Base-by-base conservation (phyloP, 1,284 basidiomycete genomes). In the Sanghuangporus sanghuang region DNA sequence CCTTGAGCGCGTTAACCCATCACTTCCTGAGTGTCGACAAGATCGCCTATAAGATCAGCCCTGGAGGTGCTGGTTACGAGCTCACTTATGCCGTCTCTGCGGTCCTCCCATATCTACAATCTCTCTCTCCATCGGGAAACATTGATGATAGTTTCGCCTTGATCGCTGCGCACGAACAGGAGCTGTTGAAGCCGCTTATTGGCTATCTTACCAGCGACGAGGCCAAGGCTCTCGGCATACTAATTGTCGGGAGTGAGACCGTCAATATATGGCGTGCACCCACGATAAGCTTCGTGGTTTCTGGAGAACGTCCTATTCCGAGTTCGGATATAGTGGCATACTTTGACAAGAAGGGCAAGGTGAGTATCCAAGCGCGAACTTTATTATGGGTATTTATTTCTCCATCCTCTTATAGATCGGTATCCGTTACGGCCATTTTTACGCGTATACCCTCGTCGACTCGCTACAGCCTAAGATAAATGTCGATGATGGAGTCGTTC, bases 371-470 rank as follows among this genome's bases (percentile, higher is more conserved):
- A n/a, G 18, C 18, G 61, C 58, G 63, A 38, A 59, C 3, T 6
- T 61, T 61, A 32, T 40, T 55, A 53, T 38, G 32, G 52, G 8
- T 36, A 1, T 35, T 18, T 36, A 18, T 3, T 52, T 18, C 14
- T 27, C 8, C 12, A 36, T 36, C 38, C 21, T 18, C 55, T 12
- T 6, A n/a, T 59, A 91, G 90, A 80, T 90, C 56, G 90, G 89
- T 0, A 88, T 92, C 57, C 85, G 89, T 14, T 90, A 83, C 64
- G 90, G 91, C 0, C 87, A 93, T 71, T 92, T 89, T 71, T 92
- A 92, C 70, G 89, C 90, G 3, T 89, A 89, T 71, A 83, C 81
- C 0, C 75, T 92, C 12, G 75, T 90, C 8, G 76, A 80, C 6
- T 73, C 75, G 40, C 74, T 89, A 6, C 70, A 69, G 38, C 87